A percentile compares a stretch with the other conserved stretches of the same genome.
phyloP scores from a whole-genome alignment of 2,329 filamentous ascomycete genomes.

The Aspergillus fischeri region DNA sequence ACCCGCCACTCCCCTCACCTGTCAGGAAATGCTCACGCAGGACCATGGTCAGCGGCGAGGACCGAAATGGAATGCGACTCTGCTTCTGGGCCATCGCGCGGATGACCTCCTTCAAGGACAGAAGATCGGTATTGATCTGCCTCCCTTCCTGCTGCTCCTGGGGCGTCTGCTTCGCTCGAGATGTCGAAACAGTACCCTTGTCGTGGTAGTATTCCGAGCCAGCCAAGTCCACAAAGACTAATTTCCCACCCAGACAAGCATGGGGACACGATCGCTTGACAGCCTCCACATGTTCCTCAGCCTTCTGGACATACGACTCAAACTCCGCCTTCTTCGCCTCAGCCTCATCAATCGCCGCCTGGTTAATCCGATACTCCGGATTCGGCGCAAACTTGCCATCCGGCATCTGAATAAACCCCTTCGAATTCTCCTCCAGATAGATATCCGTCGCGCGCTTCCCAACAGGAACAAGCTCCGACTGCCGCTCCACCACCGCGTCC shows the following conservation, averaged over 20 bases:
- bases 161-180: slow-evolving; percentile 26
- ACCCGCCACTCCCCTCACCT: slow-evolving; percentile 11
- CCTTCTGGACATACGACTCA: slow-evolving; percentile 30
- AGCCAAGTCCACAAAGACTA: slow-evolving; percentile 46
- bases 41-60: slow-evolving; percentile 43
- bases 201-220: slow-evolving; percentile 43
- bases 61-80: slow-evolving; percentile 39
- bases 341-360: slow-evolving; percentile 37
- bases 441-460: slow-evolving; percentile 42
- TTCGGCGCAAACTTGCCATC: slow-evolving; percentile 34
- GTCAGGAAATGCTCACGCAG: slow-evolving; percentile 37
- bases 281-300: slow-evolving; percentile 29
- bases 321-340: slow-evolving; percentile 37
- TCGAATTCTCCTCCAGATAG: slow-evolving; percentile 36
- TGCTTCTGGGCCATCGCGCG: slow-evolving; percentile 35
- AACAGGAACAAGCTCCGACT: slow-evolving; percentile 45
- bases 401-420: slow-evolving; percentile 21
- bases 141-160: slow-evolving; percentile 40
- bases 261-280: slow-evolving; percentile 21
- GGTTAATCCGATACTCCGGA: slow-evolving; percentile 34
- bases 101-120: slow-evolving; percentile 47
- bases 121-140: slow-evolving; percentile 45
- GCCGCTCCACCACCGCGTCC: slow-evolving; percentile 37
- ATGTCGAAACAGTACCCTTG: slow-evolving; percentile 9
- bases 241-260: slow-evolving; percentile 37